Conservation (phyloP, 305 asterid genomes). For the Caryopteris hybrid region DNA sequence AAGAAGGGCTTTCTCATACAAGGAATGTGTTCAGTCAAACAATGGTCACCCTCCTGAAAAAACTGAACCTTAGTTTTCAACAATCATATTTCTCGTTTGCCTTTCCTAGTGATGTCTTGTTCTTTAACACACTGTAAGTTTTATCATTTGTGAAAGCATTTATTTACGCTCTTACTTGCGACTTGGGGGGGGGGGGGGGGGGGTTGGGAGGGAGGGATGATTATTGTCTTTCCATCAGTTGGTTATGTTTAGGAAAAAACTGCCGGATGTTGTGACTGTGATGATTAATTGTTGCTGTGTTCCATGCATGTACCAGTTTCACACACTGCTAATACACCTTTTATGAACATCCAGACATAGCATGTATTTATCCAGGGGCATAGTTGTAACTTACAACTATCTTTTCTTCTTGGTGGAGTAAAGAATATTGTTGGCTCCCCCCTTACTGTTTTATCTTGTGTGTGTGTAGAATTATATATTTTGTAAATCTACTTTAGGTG, state of each 20-base stretch:
- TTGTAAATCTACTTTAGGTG: too few relatives aligned
- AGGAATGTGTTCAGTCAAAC: conserved; percentile 1
- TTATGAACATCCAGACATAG: neutral
- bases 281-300: neutral
- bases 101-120: neutral
- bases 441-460: too few relatives aligned
- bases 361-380: neutral
- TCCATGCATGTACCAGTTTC: neutral
- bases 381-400: neutral
- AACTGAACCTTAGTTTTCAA: neutral
- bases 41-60: neutral
- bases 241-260: neutral
- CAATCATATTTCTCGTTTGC: neutral
- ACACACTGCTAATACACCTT: neutral
- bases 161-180: neutral
- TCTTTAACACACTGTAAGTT: conserved; percentile 1
- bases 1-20: conserved; percentile 1
- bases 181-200: too few relatives aligned
- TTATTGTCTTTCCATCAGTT: conserved; percentile 1
- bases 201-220: neutral
- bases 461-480: too few relatives aligned
- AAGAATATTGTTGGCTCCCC: too few relatives aligned
- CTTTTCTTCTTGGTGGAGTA: too few relatives aligned
- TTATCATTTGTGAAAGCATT: conserved; percentile 10
- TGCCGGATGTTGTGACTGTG: neutral